Evolutionary conservation across 352 stramenopile species (phyloP).

Genomic region (Elongisporangium undulatum): DNA sequence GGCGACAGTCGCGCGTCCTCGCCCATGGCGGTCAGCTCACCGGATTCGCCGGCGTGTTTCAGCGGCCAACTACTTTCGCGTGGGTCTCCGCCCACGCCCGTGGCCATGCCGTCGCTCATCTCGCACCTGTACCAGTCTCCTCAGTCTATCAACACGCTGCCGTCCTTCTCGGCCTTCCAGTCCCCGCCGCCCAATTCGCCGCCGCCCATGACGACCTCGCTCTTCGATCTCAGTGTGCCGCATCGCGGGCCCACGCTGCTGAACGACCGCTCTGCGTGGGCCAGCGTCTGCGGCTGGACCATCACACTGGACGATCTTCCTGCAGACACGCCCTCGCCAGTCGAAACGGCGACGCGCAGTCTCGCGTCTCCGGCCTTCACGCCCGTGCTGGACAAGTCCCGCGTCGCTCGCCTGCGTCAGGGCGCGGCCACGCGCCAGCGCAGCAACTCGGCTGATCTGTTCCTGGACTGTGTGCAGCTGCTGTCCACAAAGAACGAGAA

Average conservation of each 20-base stretch:
- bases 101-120: conserved; percentile 12
- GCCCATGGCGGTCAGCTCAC: conserved; percentile 33
- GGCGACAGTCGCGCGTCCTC: conserved; percentile 13
- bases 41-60: conserved; percentile 7
- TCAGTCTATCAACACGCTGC: not conserved
- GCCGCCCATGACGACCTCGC: conserved; percentile 10
- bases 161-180: conserved; percentile 9
- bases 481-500: conserved; percentile 37
- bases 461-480: conserved; percentile 75
- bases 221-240: conserved; percentile 20
- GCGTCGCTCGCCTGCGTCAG: conserved; percentile 40
- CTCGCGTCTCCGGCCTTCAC: conserved; percentile 1
- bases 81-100: conserved; percentile 11
- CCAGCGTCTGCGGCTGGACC: conserved; percentile 13
- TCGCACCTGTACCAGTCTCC: not conserved
- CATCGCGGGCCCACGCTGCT: conserved; percentile 28
- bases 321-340: not conserved
- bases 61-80: conserved; percentile 2
- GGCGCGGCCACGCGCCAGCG: conserved; percentile 30
- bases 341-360: not conserved
- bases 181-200: conserved; percentile 2
- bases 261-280: conserved; percentile 60
- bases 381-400: conserved; percentile 30
- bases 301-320: not conserved
- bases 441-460: conserved; percentile 79